Conservation (phyloP, 345 rosid species). For the Cardamine chenopodiifolia region DNA sequence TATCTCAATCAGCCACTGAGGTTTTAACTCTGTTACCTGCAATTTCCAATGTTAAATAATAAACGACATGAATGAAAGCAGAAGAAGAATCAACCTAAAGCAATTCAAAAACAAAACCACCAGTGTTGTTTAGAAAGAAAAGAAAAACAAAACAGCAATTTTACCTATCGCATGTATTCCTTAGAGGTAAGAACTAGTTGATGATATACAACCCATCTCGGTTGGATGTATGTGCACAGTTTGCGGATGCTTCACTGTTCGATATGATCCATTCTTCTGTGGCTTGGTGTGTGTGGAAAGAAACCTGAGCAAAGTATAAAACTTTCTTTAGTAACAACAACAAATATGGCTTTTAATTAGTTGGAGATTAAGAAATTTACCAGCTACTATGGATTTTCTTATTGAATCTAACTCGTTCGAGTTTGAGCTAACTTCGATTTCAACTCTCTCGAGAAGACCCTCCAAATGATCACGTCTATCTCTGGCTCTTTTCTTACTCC, state of each 20-base stretch:
- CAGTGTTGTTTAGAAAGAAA: background rate
- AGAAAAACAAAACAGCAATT: too few species aligned
- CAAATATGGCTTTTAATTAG: background rate
- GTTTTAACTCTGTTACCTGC: conserved; percentile 84
- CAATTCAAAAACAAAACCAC: background rate
- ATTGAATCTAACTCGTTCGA: conserved; percentile 52
- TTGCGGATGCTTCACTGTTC: conserved; percentile 80
- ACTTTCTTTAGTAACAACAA: conserved; percentile 16
- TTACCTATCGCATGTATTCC: conserved; percentile 83
- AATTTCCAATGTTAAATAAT: background rate
- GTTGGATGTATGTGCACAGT: conserved; percentile 84
- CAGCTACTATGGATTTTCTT: conserved; percentile 74
- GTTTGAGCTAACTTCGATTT: conserved; percentile 64
- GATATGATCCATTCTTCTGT: conserved; percentile 80
- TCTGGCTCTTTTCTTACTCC: conserved; percentile 93
- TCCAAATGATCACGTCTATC: conserved; percentile 82
- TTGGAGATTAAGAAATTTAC: conserved; percentile 36
- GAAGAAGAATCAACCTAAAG: background rate
- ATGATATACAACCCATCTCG: conserved; percentile 85
- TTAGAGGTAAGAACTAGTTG: conserved; percentile 81
- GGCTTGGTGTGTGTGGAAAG: conserved; percentile 70
- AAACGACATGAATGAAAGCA: background rate
- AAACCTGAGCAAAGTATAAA: conserved; percentile 51
- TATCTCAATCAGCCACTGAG: conserved; percentile 91
- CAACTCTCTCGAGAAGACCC: conserved; percentile 85